Conservation (phyloP, 768 basidiomycete genomes). For the Terana coerulea region DNA sequence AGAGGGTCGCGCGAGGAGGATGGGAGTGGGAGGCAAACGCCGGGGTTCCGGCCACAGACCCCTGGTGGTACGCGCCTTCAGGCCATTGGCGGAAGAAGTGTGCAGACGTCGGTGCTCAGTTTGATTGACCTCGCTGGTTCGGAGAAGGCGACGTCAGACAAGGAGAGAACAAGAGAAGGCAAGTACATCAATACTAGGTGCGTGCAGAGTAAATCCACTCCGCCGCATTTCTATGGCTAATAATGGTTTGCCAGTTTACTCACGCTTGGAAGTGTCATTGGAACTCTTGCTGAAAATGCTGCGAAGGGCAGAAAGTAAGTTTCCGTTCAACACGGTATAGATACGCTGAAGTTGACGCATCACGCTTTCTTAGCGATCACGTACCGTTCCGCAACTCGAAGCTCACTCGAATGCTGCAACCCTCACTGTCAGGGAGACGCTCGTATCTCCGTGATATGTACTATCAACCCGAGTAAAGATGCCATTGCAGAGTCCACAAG, state of each 20-base stretch:
- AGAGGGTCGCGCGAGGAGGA: slow-evolving; percentile 41
- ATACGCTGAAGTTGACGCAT: too few relatives aligned
- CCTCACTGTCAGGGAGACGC: slow-evolving; percentile 94
- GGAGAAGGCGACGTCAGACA: slow-evolving; percentile 93
- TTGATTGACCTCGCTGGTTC: slow-evolving; percentile 96
- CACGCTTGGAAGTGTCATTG: slow-evolving; percentile 90
- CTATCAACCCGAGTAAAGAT: slow-evolving; percentile 79
- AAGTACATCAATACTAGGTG: slow-evolving; percentile 94
- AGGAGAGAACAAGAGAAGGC: slow-evolving; percentile 93
- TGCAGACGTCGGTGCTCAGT: slow-evolving; percentile 75
- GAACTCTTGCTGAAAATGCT: slow-evolving; percentile 86
- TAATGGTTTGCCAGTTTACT: slow-evolving; percentile 55
- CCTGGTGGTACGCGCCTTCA: slow-evolving; percentile 66
- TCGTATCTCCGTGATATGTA: slow-evolving; percentile 93
- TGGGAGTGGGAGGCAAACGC: slow-evolving; percentile 48
- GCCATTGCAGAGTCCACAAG: slow-evolving; percentile 84
- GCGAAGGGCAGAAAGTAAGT: slow-evolving; percentile 66
- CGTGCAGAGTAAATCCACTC: slow-evolving; percentile 4
- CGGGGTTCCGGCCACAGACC: slow-evolving; percentile 45
- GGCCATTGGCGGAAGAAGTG: slow-evolving; percentile 74
- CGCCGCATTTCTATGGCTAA: not conserved
- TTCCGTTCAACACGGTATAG: not conserved
- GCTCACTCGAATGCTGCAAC: slow-evolving; percentile 90
- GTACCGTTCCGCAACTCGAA: slow-evolving; percentile 96
- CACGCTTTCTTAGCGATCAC: slow-evolving; percentile 61